phyloP scores from a whole-genome alignment of 176 grass and related monocot species.

The Puya raimondii region DNA sequence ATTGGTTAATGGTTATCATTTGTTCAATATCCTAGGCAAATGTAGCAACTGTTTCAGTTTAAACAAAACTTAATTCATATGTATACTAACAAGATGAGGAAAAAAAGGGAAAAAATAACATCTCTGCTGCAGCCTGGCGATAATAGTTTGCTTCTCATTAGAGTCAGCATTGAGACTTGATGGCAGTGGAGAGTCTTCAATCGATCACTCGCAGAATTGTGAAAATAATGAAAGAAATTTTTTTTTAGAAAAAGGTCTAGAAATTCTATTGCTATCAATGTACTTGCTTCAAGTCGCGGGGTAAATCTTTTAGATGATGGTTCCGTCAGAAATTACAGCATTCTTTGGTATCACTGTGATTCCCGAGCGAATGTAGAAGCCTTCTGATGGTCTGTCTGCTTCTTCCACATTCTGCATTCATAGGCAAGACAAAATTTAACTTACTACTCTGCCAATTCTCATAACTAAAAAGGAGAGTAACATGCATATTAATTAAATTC shows the following conservation, averaged over 20 bases:
- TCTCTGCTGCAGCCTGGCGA: too few relatives aligned
- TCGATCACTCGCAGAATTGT: background rate
- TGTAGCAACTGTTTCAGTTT: background rate
- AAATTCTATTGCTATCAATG: background rate
- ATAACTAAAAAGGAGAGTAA: too few relatives aligned
- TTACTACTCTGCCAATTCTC: too few relatives aligned
- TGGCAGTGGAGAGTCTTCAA: background rate
- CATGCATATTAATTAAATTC: too few relatives aligned
- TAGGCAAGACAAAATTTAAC: background rate
- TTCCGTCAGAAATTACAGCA: conserved; percentile 2
- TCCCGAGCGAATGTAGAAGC: conserved; percentile 11
- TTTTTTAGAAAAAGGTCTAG: background rate
- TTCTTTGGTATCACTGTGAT: conserved; percentile 9
- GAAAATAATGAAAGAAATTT: background rate
- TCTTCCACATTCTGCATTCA: conserved; percentile 2
- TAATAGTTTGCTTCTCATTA: too few relatives aligned
- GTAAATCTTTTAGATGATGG: background rate
- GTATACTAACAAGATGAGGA: background rate
- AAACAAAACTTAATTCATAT: background rate
- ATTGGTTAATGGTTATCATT: background rate
- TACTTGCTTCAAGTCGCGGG: background rate
- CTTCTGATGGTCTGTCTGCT: conserved; percentile 12
- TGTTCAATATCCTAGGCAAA: background rate
- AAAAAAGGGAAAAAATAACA: too few relatives aligned
- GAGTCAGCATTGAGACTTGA: background rate